Evolutionary conservation across 179 eudicot species (phyloP).

Genomic region (Vitellaria paradoxa): DNA sequence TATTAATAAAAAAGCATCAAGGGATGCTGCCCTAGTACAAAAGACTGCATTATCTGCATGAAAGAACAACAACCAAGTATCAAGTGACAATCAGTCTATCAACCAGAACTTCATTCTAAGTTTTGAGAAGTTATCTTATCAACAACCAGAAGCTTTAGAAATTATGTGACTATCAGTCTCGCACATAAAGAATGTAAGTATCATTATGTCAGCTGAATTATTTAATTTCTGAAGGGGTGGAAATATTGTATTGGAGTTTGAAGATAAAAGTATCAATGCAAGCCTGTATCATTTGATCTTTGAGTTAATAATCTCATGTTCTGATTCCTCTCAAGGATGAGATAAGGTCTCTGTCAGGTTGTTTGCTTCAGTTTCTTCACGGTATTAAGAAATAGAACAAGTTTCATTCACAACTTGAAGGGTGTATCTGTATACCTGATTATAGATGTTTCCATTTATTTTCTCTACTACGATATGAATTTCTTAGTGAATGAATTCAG

Average conservation of each 20-base stretch:
- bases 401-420: neutral
- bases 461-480: neutral
- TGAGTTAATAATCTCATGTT: neutral
- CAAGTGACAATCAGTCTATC: too few relatives aligned
- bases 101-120: too few relatives aligned
- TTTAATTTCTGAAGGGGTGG: neutral
- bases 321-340: neutral
- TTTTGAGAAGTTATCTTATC: too few relatives aligned
- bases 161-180: too few relatives aligned
- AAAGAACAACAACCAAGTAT: too few relatives aligned
- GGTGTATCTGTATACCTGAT: neutral
- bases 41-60: too few relatives aligned
- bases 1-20: too few relatives aligned
- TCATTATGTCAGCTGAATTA: neutral
- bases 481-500: neutral
- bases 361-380: neutral
- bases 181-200: too few relatives aligned
- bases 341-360: neutral
- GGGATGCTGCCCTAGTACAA: too few relatives aligned
- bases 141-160: too few relatives aligned
- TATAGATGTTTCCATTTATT: neutral
- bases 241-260: neutral
- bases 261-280: neutral
- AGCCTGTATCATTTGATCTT: too few relatives aligned
- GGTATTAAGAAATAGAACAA: neutral